Conservation (phyloP, 441 rosid species). For the Rhodomyrtus psidioides region DNA sequence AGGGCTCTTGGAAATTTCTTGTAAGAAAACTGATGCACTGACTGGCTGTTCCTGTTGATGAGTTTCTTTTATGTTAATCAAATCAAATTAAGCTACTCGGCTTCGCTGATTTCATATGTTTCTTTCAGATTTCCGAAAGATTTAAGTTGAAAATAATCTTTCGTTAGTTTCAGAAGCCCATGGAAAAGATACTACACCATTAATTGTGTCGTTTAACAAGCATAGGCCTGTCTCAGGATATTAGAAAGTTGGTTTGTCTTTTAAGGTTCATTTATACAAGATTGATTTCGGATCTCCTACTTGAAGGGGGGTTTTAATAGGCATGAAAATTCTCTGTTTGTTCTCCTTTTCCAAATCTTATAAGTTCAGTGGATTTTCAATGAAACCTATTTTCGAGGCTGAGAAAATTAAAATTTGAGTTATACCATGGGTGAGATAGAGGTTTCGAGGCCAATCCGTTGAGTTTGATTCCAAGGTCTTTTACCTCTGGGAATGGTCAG, state of each 20-base stretch:
- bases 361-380: neutral
- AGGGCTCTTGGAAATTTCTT: neutral
- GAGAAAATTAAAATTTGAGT: neutral
- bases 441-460: neutral
- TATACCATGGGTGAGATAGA: neutral
- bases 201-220: neutral
- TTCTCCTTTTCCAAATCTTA: neutral
- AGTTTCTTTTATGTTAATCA: neutral
- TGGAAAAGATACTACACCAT: neutral
- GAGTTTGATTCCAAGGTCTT: neutral
- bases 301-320: neutral
- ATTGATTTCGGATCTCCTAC: neutral
- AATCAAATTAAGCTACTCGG: neutral
- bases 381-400: neutral
- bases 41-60: neutral
- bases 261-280: neutral
- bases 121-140: neutral
- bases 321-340: neutral
- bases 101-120: neutral
- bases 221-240: neutral
- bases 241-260: neutral
- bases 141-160: neutral
- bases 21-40: neutral
- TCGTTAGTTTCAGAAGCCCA: neutral
- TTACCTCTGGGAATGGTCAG: neutral